Evolutionary conservation across 2,329 filamentous ascomycete species (phyloP), one percentile per base, ranked within the genome.

Genomic region (Bimuria novae-zelandiae): DNA sequence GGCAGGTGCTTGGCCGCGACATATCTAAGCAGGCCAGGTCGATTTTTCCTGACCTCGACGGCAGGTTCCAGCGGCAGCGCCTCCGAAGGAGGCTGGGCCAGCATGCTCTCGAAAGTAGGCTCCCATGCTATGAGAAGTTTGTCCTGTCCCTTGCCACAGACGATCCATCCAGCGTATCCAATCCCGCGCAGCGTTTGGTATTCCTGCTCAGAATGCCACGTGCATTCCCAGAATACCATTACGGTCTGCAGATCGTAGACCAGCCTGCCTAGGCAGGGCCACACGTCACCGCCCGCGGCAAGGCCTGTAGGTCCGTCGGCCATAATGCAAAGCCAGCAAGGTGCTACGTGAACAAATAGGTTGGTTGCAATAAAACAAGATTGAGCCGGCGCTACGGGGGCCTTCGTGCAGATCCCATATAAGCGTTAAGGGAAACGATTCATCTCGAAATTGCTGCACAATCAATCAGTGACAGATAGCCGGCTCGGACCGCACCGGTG

Each of bases 51-150:
- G 33, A 36, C 33, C 33, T 36, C 33, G n/a, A 36, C 33, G 33
- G 33, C 33, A 17, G 33, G 33, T 36, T 36, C 33, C 8, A 36
- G n/a, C n/a, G 33, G 3, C 33, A 12, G 33, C n/a, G 33, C 33
- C 33, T 36, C n/a, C 33, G 33, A 36, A 36, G 33, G 33, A 36
- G 33, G 33, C 33, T 36, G 33, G 33, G 33, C 33, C 33, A 36
- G n/a, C 33, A 36, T 36, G 33, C 33, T 36, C 33, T 36, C 33
- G 33, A 36, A 36, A 36, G 33, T 56, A 37, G 54, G 54, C 32
- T 56, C 51, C 51, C 32, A 56, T 4, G 54, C 32, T 21, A 56
- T 56, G 8, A 56, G 54, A 40, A 54, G 21, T 48, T 51, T 1
- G 42, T 56, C 49, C 33, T 36, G 33, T 36, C 33, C 33, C 33